phyloP scores from a whole-genome alignment of 305 asterid genomes.

The Fraxinus albicans region DNA sequence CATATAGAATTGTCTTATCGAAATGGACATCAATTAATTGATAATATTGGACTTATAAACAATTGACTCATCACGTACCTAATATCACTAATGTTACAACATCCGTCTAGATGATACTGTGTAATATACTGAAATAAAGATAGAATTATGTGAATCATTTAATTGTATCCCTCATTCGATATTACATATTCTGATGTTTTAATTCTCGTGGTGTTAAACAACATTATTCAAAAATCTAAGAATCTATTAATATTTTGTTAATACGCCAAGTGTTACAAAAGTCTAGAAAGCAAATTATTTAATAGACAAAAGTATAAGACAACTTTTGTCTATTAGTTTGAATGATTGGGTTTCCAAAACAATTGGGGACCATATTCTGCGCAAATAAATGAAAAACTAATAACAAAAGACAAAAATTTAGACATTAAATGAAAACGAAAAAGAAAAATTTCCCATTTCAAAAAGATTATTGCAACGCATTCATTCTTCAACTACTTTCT shows the following conservation, averaged over 20 bases:
- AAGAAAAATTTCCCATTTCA: neutral
- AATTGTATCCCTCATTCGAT: too few species aligned
- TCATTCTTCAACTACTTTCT: constrained; percentile 17
- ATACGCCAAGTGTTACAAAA: neutral
- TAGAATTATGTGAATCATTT: too few species aligned
- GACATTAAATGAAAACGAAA: constrained; percentile 17
- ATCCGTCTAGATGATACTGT: too few species aligned
- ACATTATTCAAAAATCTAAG: neutral
- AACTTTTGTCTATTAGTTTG: neutral
- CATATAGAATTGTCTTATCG: too few species aligned
- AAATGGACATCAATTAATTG: too few species aligned
- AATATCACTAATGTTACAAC: too few species aligned
- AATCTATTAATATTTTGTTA: neutral
- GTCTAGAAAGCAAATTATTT: neutral
- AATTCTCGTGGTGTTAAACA: too few species aligned
- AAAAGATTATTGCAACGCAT: constrained; percentile 8
- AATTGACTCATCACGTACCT: too few species aligned
- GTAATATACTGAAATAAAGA: too few species aligned
- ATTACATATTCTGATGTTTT: too few species aligned
- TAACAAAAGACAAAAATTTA: neutral
- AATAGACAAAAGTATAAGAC: neutral
- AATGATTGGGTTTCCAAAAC: neutral
- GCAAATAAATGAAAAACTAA: neutral
- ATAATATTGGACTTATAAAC: too few species aligned
- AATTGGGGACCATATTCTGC: neutral